Evolutionary conservation across 306 rosid species (phyloP).

Genomic region (Lotus japonicus): DNA sequence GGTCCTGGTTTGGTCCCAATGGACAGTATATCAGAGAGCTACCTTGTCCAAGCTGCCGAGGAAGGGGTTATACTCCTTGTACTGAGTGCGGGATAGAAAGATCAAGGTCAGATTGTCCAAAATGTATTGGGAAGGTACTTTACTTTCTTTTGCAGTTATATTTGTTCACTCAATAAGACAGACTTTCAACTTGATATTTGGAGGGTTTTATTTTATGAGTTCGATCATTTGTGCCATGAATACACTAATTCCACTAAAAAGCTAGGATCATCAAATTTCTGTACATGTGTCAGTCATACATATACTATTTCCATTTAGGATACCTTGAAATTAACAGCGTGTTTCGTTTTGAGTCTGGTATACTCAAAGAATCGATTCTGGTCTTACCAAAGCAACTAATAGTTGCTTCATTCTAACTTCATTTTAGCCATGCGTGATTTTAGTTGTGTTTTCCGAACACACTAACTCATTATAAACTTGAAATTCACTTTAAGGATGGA

Average conservation of each 20-base stretch:
- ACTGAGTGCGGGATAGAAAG: conserved; percentile 79
- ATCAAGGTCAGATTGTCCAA: conserved; percentile 67
- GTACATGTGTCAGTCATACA: neutral
- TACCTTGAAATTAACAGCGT: neutral
- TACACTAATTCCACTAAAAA: neutral
- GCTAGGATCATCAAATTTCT: neutral
- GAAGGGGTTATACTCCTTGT: conserved; percentile 86
- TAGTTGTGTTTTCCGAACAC: too few species aligned
- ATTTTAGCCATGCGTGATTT: too few species aligned
- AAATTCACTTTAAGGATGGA: neutral
- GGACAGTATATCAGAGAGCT: conserved; percentile 90
- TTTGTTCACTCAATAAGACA: neutral
- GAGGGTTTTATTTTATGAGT: conserved; percentile 5
- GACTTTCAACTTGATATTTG: neutral
- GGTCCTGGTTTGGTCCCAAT: conserved; percentile 89
- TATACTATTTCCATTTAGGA: neutral
- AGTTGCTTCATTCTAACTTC: too few species aligned
- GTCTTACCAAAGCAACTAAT: too few species aligned
- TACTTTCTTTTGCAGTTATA: conserved; percentile 12
- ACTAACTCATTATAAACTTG: neutral
- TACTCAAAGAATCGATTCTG: too few species aligned
- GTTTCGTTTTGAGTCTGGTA: too few species aligned
- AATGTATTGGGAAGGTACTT: conserved; percentile 67
- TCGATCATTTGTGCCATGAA: neutral
- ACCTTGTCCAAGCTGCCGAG: conserved; percentile 96